Evolutionary conservation across 257 asterid species (phyloP).

Genomic region (Cinchona pubescens): DNA sequence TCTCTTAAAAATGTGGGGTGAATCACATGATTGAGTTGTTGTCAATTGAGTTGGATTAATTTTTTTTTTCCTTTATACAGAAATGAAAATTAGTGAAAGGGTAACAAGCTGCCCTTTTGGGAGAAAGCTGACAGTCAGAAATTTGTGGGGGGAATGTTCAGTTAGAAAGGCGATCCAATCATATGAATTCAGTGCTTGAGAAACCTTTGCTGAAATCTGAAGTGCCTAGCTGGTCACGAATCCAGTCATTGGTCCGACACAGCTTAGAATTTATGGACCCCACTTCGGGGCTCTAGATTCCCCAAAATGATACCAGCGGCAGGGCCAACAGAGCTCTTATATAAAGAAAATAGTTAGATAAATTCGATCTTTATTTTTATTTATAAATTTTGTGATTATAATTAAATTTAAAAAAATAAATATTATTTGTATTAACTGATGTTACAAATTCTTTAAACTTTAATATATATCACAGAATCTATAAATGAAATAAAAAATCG

Average conservation of each 20-base stretch:
- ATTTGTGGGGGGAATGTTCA: not conserved
- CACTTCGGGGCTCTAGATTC: not conserved
- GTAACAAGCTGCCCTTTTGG: not conserved
- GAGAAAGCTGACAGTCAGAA: too few species aligned
- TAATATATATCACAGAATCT: too few species aligned
- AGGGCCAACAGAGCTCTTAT: not conserved
- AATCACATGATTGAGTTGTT: constrained; percentile 53
- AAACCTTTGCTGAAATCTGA: not conserved
- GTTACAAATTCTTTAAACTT: too few species aligned
- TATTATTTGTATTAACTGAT: too few species aligned
- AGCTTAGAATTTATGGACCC: not conserved
- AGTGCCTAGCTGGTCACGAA: not conserved
- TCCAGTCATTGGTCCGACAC: not conserved
- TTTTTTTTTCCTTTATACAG: not conserved
- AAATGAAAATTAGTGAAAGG: not conserved
- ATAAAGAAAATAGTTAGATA: too few species aligned
- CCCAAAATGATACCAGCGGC: not conserved
- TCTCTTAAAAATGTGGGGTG: constrained; percentile 79
- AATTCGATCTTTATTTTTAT: too few species aligned
- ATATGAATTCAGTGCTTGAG: not conserved
- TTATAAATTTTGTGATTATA: too few species aligned
- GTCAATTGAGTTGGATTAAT: not conserved
- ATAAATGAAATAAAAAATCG: too few species aligned
- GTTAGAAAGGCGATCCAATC: not conserved
- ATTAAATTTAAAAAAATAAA: too few species aligned